Evolutionary conservation across 306 rosid genomes (phyloP).

Genomic region (Alnus glutinosa): DNA sequence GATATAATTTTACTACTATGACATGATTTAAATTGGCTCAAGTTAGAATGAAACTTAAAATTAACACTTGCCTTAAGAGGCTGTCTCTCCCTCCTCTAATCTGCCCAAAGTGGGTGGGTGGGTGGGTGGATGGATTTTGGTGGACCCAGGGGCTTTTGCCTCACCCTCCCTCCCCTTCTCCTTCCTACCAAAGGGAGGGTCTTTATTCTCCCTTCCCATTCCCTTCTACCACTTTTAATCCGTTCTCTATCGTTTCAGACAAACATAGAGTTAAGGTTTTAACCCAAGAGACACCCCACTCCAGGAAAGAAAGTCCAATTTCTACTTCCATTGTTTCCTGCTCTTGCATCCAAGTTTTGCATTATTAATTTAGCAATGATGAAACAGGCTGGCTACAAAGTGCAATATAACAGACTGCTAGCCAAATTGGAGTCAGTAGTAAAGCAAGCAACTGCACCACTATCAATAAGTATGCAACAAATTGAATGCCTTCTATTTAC

Average conservation of each 20-base stretch:
- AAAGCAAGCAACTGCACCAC: slow-evolving; percentile 22
- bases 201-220: background rate
- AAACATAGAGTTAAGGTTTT: background rate
- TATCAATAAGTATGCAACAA: slow-evolving; percentile 6
- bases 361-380: background rate
- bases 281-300: background rate
- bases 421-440: background rate
- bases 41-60: no score
- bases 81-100: background rate
- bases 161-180: background rate
- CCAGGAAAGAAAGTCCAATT: background rate
- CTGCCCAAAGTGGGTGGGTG: background rate
- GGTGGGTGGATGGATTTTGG: background rate
- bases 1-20: background rate
- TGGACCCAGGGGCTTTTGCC: background rate
- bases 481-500: slow-evolving; percentile 11
- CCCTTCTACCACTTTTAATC: background rate
- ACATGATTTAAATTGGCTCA: background rate
- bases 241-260: background rate
- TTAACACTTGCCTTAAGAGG: background rate
- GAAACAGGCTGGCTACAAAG: background rate
- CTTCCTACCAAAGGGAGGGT: background rate
- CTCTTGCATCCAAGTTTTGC: background rate
- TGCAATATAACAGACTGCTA: background rate
- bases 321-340: background rate